phyloP scores from a whole-genome alignment of 768 basidiomycete species.

The Daedaleopsis nitida region DNA sequence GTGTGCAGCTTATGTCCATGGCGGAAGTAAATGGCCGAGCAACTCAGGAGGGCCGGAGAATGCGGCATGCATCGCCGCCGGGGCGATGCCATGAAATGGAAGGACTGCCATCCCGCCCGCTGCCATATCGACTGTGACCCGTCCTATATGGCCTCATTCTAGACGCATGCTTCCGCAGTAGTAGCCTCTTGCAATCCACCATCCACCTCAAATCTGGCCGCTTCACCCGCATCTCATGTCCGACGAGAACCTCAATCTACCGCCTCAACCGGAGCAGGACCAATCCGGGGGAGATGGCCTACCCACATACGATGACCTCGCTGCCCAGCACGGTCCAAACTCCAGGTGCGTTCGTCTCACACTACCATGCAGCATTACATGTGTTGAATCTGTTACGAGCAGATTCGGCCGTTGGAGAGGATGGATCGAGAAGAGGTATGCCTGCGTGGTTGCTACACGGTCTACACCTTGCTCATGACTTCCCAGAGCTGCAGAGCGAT shows the following conservation, averaged over 20 bases:
- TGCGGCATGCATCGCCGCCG: too few relatives aligned
- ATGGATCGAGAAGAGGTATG: constrained; percentile 87
- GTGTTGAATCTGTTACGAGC: not conserved
- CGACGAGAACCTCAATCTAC: constrained; percentile 14
- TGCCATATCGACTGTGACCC: not conserved
- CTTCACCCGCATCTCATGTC: constrained; percentile 9
- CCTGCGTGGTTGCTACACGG: not conserved
- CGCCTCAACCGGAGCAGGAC: constrained; percentile 41
- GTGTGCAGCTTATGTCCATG: too few relatives aligned
- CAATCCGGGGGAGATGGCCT: constrained; percentile 52
- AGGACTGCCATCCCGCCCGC: not conserved
- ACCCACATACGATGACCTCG: constrained; percentile 82
- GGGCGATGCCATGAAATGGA: too few relatives aligned
- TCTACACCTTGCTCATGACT: constrained; percentile 5
- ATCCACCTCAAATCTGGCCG: not conserved
- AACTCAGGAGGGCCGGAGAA: too few relatives aligned
- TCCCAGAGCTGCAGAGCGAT: constrained; percentile 80
- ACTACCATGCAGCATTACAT: not conserved
- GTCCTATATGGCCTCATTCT: not conserved
- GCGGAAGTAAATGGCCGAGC: too few relatives aligned
- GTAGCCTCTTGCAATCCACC: not conserved
- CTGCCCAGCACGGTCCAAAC: constrained; percentile 75
- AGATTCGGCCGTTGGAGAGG: constrained; percentile 87
- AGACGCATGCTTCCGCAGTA: not conserved
- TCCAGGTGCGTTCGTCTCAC: constrained; percentile 57